Base-by-base conservation (phyloP, 257 asterid species). In the Gentiana macrophylla region DNA sequence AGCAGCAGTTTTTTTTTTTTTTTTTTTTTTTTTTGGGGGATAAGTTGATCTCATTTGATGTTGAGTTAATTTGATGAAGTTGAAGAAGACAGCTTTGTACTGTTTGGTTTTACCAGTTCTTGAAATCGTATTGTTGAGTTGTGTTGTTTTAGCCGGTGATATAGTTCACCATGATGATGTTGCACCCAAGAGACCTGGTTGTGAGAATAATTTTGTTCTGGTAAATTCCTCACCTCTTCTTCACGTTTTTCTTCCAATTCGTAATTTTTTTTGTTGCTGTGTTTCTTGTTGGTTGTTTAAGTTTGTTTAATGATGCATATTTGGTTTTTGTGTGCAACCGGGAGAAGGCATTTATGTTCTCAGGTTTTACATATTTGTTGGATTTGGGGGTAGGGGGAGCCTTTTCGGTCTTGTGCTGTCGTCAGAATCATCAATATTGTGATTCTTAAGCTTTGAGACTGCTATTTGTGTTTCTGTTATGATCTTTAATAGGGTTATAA, bases 161-260 rank as follows among this genome's bases (percentile, higher is more conserved):
- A 89, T 86, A 35, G 94, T 89, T 64, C 97, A 86, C 72, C 88
- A 73, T 49, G 97, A 86, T 74, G 86, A 86, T 69, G 52, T 66
- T 33, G 85, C 97, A 52, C 97, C 97, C 2, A 79, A 67, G 67
- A 74, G 83, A 53, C 93, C 94, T 56, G 95, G 95, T 15, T 89
- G 97, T 65, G 81, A 75, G 32, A 89, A 89, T 71, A 79, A 86
- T 70, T 89, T 86, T 73, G 97, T 89, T 57, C 75, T 89, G 77
- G 97, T 89, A 84, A 70, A 44, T 55, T 62, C 1, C 34, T 53
- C 53, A 56, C 56, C 55, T 62, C 24, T 63, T 32, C 7, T 57
- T 52, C 37, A 12, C 36, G 24, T 1, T 8, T 15, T 62, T 53
- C 66, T 51, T 69, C 44, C 60, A 60, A 59, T 45, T 36, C 59